These are phyloP conservation scores for Coniella lustricola DNA, from an alignment of 2,329 filamentous ascomycete species.

Conservation along the genomic window DNA sequence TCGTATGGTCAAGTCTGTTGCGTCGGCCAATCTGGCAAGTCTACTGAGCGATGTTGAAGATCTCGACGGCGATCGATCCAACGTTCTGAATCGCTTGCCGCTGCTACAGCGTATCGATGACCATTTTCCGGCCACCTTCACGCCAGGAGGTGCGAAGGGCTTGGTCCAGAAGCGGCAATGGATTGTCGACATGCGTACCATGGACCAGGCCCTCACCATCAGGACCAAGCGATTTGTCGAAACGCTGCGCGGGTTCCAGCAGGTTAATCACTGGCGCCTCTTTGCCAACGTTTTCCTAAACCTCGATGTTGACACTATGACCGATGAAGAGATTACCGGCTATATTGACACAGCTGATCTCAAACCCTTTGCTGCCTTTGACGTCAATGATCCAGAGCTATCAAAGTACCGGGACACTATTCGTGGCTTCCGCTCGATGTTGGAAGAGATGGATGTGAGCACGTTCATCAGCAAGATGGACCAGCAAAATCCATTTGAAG, in stretches of 20 bases:
- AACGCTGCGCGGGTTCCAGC: conserved; percentile 3
- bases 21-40: conserved; percentile 29
- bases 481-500: conserved; percentile 8
- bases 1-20: conserved; percentile 8
- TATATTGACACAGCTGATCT: conserved; percentile 14
- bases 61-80: conserved; percentile 16
- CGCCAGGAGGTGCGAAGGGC: conserved; percentile 4
- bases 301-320: conserved; percentile 1
- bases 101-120: conserved; percentile 23
- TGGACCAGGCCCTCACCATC: conserved; percentile 27
- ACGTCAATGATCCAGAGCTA: conserved; percentile 1
- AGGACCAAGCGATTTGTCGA: conserved; percentile 31
- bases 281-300: conserved; percentile 25
- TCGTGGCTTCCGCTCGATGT: conserved; percentile 7
- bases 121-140: conserved; percentile 5
- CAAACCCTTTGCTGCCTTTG: conserved; percentile 18
- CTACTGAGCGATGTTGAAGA: conserved; percentile 23
- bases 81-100: conserved; percentile 18
- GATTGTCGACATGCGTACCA: conserved; percentile 13
- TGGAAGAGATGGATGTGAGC: conserved; percentile 7
- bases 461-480: conserved; percentile 7
- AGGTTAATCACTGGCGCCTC: conserved; percentile 14
- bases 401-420: conserved; percentile 10
- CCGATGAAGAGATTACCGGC: conserved; percentile 9
- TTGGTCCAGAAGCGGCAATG: conserved; percentile 3